Base-by-base conservation (phyloP, 169 alveolate species). In the Plasmodium gonderi region DNA sequence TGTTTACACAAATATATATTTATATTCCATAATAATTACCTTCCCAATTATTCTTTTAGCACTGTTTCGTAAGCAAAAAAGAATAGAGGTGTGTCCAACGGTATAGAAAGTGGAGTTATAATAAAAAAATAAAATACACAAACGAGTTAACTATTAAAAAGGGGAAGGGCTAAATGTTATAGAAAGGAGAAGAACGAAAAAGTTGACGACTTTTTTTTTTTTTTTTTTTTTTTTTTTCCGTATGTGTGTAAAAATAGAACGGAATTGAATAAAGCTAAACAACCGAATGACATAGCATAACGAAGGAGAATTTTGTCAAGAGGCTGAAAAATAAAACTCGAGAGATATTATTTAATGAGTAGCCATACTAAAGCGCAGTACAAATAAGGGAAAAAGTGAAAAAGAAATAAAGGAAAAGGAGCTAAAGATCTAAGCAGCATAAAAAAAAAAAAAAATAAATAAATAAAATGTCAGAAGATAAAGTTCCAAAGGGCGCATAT, bases 401-500 rank as follows among this genome's bases (percentile, higher is more conserved):
- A 47, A 47, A 1, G n/a, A 12, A 47, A 47, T 12, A 47, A 47
- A 47, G n/a, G 51, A 72, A 40, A 45, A 9, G 20, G 20, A 68
- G 33, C 72, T n/a, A 60, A 60, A 5, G 31, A 6, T n/a, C 65
- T 49, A 49, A 23, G 23, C 65, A n/a, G 14, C 36, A 68, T 7
- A 68, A 68, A 11, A 17, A 26, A 11, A 6, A 14, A 68, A 2
- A 33, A n/a, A 69, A 31, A 33, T 23, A 40, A 29, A 36, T 8
- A 9, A 20, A 14, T 38, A 51, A 85, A 85, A 85, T 78, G 90
- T 67, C 83, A 60, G 82, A 77, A 2, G 80, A 78, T 44, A 78
- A 90, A 51, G 36, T 17, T 64, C 51, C 38, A 14, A 78, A 76
- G 68, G 90, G 77, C 38, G 94, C 91, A 23, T 90, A 90, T 17